Conservation (phyloP, 768 basidiomycete genomes). For the Suillus spraguei region DNA sequence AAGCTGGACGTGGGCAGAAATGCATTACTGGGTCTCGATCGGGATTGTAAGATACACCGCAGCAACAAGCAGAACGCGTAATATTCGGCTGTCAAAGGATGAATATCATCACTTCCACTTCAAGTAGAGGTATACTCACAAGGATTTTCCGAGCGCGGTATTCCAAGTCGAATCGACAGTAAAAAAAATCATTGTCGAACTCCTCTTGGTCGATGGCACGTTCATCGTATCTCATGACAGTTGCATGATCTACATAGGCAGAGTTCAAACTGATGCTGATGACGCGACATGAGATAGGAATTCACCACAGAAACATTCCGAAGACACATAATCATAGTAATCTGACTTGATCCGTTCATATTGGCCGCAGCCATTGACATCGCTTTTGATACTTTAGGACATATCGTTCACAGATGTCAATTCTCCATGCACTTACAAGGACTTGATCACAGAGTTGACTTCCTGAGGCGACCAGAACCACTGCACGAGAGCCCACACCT, state of each 20-base stretch:
- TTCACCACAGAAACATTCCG: constrained; percentile 49
- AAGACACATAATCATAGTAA: constrained; percentile 48
- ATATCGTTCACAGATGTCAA: not conserved
- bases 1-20: constrained; percentile 56
- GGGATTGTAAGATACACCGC: constrained; percentile 49
- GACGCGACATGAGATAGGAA: not conserved
- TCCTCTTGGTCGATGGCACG: constrained; percentile 35
- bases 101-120: not conserved
- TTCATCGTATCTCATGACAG: constrained; percentile 42
- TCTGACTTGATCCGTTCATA: constrained; percentile 56
- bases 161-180: constrained; percentile 47
- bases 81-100: constrained; percentile 43
- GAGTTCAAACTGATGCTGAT: constrained; percentile 4
- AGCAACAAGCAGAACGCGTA: constrained; percentile 42
- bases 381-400: constrained; percentile 31
- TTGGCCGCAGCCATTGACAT: constrained; percentile 39
- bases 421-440: constrained; percentile 44
- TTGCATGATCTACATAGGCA: constrained; percentile 38
- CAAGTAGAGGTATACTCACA: constrained; percentile 29
- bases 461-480: constrained; percentile 62
- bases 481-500: constrained; percentile 57
- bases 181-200: constrained; percentile 49
- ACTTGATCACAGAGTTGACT: constrained; percentile 42
- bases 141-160: constrained; percentile 34
- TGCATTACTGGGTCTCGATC: constrained; percentile 47